phyloP scores from a whole-genome alignment of 2,329 filamentous ascomycete species.

The Aureobasidium sp. region DNA sequence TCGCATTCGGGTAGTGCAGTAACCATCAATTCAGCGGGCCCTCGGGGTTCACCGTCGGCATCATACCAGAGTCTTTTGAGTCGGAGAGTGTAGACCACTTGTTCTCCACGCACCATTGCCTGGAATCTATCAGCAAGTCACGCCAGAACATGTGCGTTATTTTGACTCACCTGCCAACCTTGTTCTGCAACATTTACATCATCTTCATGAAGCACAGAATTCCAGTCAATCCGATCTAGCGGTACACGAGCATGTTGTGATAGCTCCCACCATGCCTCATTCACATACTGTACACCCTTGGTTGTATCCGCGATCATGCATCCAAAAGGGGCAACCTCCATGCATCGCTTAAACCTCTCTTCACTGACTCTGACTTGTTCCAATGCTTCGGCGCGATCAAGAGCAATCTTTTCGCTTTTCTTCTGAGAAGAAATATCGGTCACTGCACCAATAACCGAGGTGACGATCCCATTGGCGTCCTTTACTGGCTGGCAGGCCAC shows the following conservation, averaged over 20 bases:
- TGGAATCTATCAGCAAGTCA: not conserved
- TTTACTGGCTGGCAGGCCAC: not conserved
- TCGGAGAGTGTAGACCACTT: conserved; percentile 27
- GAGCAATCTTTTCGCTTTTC: conserved; percentile 24
- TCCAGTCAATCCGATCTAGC: conserved; percentile 23
- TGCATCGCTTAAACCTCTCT: conserved; percentile 18
- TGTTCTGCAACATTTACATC: conserved; percentile 27
- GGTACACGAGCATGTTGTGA: not conserved
- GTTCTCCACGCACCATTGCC: not conserved
- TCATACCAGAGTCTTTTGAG: conserved; percentile 28
- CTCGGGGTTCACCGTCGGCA: not conserved
- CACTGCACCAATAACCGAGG: conserved; percentile 17
- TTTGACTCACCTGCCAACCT: conserved; percentile 24
- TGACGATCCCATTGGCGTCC: conserved; percentile 5
- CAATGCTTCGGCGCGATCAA: conserved; percentile 32
- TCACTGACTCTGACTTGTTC: conserved; percentile 33
- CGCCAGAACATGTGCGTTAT: not conserved
- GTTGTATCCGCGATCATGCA: conserved; percentile 21
- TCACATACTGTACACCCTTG: conserved; percentile 8
- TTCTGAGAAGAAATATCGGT: conserved; percentile 21
- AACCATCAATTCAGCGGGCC: conserved; percentile 24
- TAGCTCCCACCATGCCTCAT: conserved; percentile 11
- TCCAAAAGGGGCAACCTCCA: conserved; percentile 27
- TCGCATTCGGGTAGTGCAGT: conserved; percentile 26
- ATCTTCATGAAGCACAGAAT: conserved; percentile 17